phyloP scores from a whole-genome alignment of 768 basidiomycete species.

The Mycena haematopus region DNA sequence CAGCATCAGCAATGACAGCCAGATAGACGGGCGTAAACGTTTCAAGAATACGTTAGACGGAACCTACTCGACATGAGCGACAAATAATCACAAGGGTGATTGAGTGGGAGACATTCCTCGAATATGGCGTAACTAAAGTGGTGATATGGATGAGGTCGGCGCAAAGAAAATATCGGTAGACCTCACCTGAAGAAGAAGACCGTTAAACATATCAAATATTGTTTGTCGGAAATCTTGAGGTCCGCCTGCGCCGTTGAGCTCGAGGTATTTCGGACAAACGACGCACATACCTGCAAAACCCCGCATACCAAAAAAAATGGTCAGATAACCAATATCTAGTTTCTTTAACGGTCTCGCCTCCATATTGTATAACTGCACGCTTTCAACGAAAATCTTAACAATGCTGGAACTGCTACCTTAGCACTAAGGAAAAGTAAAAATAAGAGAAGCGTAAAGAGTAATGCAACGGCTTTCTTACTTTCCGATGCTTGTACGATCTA shows the following conservation, averaged over 20 bases:
- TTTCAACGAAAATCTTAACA: slow-evolving; percentile 1
- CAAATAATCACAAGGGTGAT: not conserved
- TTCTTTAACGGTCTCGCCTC: too few relatives aligned
- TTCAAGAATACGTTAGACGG: slow-evolving; percentile 79
- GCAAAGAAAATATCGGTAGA: not conserved
- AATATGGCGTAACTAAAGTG: slow-evolving; percentile 66
- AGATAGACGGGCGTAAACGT: slow-evolving; percentile 75
- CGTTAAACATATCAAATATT: slow-evolving; percentile 71
- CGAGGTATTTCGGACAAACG: too few relatives aligned
- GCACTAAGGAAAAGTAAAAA: slow-evolving; percentile 42
- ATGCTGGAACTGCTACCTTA: slow-evolving; percentile 41
- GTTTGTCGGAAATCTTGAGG: too few relatives aligned
- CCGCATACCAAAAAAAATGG: too few relatives aligned
- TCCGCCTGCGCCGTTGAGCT: too few relatives aligned
- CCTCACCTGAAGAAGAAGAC: slow-evolving; percentile 58
- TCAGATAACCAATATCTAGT: too few relatives aligned
- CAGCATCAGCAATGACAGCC: slow-evolving; percentile 78
- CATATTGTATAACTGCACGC: slow-evolving; percentile 65
- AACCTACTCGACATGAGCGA: slow-evolving; percentile 42
- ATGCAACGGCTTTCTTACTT: slow-evolving; percentile 43
- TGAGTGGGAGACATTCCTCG: slow-evolving; percentile 48
- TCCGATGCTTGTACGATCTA: slow-evolving; percentile 58
- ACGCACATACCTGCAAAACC: too few relatives aligned
- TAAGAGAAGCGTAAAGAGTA: slow-evolving; percentile 29
- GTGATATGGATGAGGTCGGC: slow-evolving; percentile 12